Base-by-base conservation (phyloP, 202 grass and related monocot genomes). In the Carex sylvatica region DNA sequence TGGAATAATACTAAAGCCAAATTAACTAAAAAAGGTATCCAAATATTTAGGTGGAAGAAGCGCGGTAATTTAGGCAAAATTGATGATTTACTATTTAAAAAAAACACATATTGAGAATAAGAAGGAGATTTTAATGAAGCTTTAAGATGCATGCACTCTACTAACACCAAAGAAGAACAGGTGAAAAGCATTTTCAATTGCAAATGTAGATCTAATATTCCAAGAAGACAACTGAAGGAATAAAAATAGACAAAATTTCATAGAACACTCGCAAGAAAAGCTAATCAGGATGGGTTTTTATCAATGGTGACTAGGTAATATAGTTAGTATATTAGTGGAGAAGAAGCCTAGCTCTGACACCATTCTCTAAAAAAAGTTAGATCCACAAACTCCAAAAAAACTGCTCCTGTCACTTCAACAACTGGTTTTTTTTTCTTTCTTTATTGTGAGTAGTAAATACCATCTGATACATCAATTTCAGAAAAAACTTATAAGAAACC, bases 371-470 rank as follows among this genome's bases (percentile, higher is more conserved):
- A 68, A 82, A 54, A 82, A 54, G 46, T 31, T 66, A 82, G 80
- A 82, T 82, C 80, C 69, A 67, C 78, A 49, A 80, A 82, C 44
- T 35, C 23, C 44, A 19, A 67, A 70, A 69, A 82, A 33, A 33
- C 8, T 19, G 69, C 24, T 11, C n/a, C 42, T 20, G 28, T 81
- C 78, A 81, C 61, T n/a, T 65, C 78, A 82, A 7, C 8, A 67
- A 82, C 80, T 67, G 51, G 20, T 26, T 77, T 77, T 59, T 77
- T 11, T 33, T 54, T 54, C 22, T 26, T 74, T 8, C 42, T 46
- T 42, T 46, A 9, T 75, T n/a, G 6, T 5, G 54, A 49, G 22
- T 81, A 81, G 16, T 54, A 81, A 64, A 81, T 30, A 47, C 19
- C 36, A 22, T 62, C 56, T 20, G 3, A 47, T 24, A 47, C 33